phyloP scores from a whole-genome alignment of 768 basidiomycete genomes.

The Mycena crocata region DNA sequence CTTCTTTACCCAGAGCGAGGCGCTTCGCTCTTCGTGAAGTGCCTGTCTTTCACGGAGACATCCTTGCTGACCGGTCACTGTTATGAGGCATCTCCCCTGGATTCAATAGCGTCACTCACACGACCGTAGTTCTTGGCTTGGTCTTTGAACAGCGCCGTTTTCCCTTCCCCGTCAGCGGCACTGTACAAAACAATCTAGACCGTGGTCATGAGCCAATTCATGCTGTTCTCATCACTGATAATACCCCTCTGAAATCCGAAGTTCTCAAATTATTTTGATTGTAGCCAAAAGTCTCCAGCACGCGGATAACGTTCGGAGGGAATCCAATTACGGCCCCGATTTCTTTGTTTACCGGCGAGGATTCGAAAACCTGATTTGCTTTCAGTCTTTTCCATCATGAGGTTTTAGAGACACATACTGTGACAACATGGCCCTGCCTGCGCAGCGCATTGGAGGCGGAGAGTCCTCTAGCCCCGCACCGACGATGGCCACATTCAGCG shows the following conservation, averaged over 20 bases:
- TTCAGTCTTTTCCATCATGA: neutral
- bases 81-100: neutral
- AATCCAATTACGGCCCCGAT: neutral
- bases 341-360: neutral
- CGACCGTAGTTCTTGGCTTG: neutral
- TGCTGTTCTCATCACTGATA: neutral
- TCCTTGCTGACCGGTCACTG: neutral
- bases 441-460: neutral
- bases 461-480: neutral
- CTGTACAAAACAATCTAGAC: neutral
- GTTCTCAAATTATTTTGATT: neutral
- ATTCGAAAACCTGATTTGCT: neutral
- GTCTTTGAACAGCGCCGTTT: neutral
- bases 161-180: neutral
- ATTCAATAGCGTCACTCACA: neutral
- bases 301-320: neutral
- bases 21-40: conserved; percentile 7
- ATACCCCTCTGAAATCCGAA: neutral
- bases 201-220: neutral
- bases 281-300: neutral
- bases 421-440: neutral
- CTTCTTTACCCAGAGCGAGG: neutral
- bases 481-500: neutral
- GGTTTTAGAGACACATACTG: neutral
- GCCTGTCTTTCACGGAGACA: neutral